These are phyloP conservation scores for Talaromyces sp. DNA, from an alignment of 2,329 filamentous ascomycete genomes.

Conservation along the genomic window DNA sequence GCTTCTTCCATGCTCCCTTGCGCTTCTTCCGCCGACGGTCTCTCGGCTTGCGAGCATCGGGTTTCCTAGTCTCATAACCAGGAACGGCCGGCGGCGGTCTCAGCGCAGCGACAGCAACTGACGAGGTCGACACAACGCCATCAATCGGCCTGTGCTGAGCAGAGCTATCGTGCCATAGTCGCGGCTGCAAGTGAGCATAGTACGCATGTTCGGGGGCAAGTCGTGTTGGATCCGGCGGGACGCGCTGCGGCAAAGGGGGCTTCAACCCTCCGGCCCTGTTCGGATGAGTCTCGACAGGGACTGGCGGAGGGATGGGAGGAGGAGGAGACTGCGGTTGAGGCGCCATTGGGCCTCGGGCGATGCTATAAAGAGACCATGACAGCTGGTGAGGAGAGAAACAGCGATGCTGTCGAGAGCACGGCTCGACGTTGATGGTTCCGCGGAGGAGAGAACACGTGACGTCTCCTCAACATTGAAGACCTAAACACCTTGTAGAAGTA, in stretches of 20 bases:
- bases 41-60: slow-evolving; percentile 47
- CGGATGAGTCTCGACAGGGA: slow-evolving; percentile 44
- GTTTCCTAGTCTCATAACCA: slow-evolving; percentile 27
- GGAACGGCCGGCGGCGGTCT: slow-evolving; percentile 36
- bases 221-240: slow-evolving; percentile 57
- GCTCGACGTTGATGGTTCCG: background rate
- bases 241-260: slow-evolving; percentile 29
- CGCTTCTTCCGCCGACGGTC: slow-evolving; percentile 62
- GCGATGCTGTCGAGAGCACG: background rate
- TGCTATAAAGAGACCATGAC: slow-evolving; percentile 9
- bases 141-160: slow-evolving; percentile 28
- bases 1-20: slow-evolving; percentile 82
- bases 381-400: background rate
- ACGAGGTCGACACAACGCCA: slow-evolving; percentile 37
- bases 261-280: slow-evolving; percentile 35
- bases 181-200: slow-evolving; percentile 57
- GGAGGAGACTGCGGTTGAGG: slow-evolving; percentile 27
- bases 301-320: slow-evolving; percentile 37
- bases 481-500: background rate
- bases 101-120: slow-evolving; percentile 33
- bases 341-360: slow-evolving; percentile 11
- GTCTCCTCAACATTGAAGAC: background rate
- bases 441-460: background rate
- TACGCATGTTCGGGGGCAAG: slow-evolving; percentile 84
- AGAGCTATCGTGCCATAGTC: slow-evolving; percentile 41